A percentile compares a stretch with the other conserved stretches of the same genome.
phyloP scores from a whole-genome alignment of 2,329 filamentous ascomycete genomes.

The Penicillium sp. region DNA sequence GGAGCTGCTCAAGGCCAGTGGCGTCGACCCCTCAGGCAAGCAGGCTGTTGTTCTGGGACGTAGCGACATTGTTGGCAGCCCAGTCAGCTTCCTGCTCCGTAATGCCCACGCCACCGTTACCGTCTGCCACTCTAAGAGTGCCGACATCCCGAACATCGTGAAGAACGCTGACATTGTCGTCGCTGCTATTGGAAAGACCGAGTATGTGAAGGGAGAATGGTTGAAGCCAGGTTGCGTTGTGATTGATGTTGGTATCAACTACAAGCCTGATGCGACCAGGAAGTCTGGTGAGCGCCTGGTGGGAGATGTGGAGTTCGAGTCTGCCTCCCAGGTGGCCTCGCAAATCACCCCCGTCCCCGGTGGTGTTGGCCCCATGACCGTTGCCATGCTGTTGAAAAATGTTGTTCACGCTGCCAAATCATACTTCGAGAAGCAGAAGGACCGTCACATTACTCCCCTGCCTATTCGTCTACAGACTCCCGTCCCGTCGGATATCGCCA shows the following conservation, averaged over 20 bases:
- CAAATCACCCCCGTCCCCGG: slow-evolving; percentile 95
- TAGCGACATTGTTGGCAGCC: slow-evolving; percentile 96
- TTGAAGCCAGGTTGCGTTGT: slow-evolving; percentile 92
- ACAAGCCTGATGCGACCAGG: slow-evolving; percentile 81
- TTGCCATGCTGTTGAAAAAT: slow-evolving; percentile 96
- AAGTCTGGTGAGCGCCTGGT: slow-evolving; percentile 92
- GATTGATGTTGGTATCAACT: slow-evolving; percentile 97
- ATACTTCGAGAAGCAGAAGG: slow-evolving; percentile 81
- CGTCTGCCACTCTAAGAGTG: slow-evolving; percentile 88
- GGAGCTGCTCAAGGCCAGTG: slow-evolving; percentile 81
- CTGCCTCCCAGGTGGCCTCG: slow-evolving; percentile 81
- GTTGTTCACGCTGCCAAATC: slow-evolving; percentile 81
- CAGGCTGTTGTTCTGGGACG: slow-evolving; percentile 91
- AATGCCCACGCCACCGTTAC: slow-evolving; percentile 97
- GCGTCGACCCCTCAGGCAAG: slow-evolving; percentile 83
- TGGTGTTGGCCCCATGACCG: slow-evolving; percentile 97
- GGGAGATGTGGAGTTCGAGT: slow-evolving; percentile 90
- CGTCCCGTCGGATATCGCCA: slow-evolving; percentile 92
- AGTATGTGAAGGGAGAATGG: slow-evolving; percentile 93
- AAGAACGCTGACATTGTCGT: slow-evolving; percentile 87
- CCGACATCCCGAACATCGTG: slow-evolving; percentile 70
- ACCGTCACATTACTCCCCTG: slow-evolving; percentile 77
- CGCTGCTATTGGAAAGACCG: slow-evolving; percentile 83
- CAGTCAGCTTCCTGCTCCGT: slow-evolving; percentile 91
- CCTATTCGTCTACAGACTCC: slow-evolving; percentile 76